phyloP scores from a whole-genome alignment of 257 asterid species.

The Sherardia arvensis region DNA sequence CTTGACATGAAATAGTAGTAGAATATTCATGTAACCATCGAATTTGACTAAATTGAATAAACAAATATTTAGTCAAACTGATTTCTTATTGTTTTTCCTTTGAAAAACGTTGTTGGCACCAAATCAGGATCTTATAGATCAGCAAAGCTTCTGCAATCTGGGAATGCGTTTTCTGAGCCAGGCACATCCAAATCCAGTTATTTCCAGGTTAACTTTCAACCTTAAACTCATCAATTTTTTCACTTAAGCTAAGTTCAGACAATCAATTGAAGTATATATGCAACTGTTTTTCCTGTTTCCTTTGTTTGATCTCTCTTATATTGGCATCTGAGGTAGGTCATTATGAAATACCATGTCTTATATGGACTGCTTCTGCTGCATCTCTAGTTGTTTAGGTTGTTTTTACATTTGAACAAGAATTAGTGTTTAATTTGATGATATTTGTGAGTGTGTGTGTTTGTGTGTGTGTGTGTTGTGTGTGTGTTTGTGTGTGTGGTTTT shows the following conservation, averaged over 20 bases:
- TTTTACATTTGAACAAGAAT: neutral
- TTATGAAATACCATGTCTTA: neutral
- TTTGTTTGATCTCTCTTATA: neutral
- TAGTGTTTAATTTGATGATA: no score
- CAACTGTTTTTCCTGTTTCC: neutral
- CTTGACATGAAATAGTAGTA: neutral
- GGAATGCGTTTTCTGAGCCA: conserved; percentile 19
- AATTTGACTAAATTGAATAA: neutral
- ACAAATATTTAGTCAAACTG: neutral
- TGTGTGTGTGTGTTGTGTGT: no score
- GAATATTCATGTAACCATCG: neutral
- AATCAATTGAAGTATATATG: neutral
- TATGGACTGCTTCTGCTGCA: neutral
- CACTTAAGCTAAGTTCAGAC: neutral
- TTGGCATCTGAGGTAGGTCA: conserved; percentile 1
- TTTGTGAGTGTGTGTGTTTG: no score
- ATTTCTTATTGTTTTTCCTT: neutral
- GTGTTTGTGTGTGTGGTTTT: no score
- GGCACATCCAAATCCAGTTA: conserved; percentile 11
- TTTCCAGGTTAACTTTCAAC: conserved; percentile 28
- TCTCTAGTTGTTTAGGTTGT: neutral
- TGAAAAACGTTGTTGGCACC: neutral
- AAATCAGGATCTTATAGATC: neutral
- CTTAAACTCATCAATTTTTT: neutral
- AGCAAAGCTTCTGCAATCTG: neutral